Base-by-base conservation (phyloP, 805 yeast species). In the Candida gorgasii region DNA sequence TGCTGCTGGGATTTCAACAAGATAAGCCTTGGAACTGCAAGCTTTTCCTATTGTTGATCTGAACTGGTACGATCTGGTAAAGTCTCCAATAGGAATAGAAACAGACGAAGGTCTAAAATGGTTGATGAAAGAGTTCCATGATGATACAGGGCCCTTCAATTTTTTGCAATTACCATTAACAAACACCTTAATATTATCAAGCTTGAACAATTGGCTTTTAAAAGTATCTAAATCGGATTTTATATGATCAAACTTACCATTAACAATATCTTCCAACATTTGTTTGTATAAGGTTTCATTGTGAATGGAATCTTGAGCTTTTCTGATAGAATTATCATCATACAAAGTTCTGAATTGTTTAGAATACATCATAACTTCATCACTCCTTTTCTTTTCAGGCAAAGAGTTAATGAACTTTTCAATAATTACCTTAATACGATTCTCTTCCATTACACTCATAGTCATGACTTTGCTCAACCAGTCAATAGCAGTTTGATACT, bases 1-100 rank as follows among this genome's bases (percentile, higher is more conserved):
- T 0, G 95, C 82, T 0, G 93, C 89, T 4, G 97, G 90, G 1
- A 89, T 80, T 0, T 86, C 74, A 1, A 85, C 74, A 31, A 92
- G 67, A 46, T 65, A 71, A 0, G 93, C 92, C 31, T 73, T 71
- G 2, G 66, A 58, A 2, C 75, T 58, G 34, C 87, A 80, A 0
- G 55, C 44, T 15, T 54, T 46, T 29, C 96, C 96, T 3, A 76
- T 54, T 2, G 67, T 65, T 2, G 93, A 80, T 29, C 76, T 67
- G 32, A 77, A 76, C 5, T 74, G 65, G 37, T 66, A 61, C 3
- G 86, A 68, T 13, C 79, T 72, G 12, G 89, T 88, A 9, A 43
- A 46, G 1, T 31, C 9, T 4, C 29, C 39, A 4, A 69, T 57
- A 3, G 52, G 47, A 11, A 49, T 30, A 4, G 36, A 16, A 5